Percentiles rank a stretch among this genome's conserved stretches.
Conservation (phyloP, 257 asterid species). For the Dorcoceras hygrometricum region DNA sequence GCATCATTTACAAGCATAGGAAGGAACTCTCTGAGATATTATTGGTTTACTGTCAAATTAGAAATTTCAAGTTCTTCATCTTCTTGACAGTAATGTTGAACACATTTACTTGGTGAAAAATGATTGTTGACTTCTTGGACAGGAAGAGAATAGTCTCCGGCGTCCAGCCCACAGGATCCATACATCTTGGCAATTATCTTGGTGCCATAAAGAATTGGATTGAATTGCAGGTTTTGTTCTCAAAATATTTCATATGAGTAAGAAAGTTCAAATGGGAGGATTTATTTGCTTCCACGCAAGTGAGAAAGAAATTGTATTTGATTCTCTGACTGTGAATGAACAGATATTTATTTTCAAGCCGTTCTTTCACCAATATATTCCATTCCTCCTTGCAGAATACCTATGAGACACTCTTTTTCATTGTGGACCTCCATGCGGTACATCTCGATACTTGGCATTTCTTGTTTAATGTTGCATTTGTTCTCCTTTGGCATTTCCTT, state of each 20-base stretch:
- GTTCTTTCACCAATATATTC: slow-evolving; percentile 27
- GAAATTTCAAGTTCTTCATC: background rate
- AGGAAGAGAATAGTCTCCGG: slow-evolving; percentile 98
- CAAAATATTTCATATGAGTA: slow-evolving; percentile 13
- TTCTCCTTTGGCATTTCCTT: slow-evolving; percentile 14
- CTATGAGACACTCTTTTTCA: slow-evolving; percentile 84
- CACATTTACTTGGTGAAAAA: background rate
- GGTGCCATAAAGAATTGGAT: background rate
- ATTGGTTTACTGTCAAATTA: background rate
- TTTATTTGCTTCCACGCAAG: slow-evolving; percentile 1
- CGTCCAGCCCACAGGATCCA: slow-evolving; percentile 99
- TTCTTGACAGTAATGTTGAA: background rate
- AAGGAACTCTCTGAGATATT: background rate
- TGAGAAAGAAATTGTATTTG: background rate
- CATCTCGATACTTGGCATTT: slow-evolving; percentile 27
- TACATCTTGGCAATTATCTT: background rate
- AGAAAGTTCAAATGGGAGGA: too few relatives aligned
- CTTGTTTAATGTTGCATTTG: slow-evolving; percentile 10
- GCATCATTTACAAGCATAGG: background rate
- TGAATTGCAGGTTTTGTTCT: slow-evolving; percentile 69
- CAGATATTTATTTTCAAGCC: background rate
- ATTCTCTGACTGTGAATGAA: slow-evolving; percentile 2
- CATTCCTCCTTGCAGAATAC: slow-evolving; percentile 64
- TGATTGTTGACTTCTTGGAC: slow-evolving; percentile 16
- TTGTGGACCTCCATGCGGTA: slow-evolving; percentile 99